Conservation (phyloP, 345 rosid species). For the sweet orange (Citrus sinensis) region DNA sequence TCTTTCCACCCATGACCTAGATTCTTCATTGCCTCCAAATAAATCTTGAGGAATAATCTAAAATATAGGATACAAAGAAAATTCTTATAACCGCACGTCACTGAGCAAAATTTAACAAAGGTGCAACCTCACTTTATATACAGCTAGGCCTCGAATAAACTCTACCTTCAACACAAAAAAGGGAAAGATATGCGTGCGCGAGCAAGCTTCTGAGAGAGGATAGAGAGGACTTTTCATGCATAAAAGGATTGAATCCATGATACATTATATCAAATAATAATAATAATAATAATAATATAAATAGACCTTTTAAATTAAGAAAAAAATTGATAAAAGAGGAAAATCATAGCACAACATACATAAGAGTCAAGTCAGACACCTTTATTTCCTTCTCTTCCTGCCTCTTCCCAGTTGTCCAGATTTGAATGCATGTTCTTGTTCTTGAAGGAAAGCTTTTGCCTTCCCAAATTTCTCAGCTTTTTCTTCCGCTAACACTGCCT, state of each 20-base stretch:
- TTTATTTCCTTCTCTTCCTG: conserved; percentile 48
- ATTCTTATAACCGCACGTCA: not conserved
- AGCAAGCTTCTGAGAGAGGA: too few species aligned
- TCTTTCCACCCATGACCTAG: too few species aligned
- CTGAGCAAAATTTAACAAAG: not conserved
- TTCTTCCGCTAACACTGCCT: conserved; percentile 46
- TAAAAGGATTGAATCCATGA: not conserved
- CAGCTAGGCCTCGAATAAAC: not conserved
- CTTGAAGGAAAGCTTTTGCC: conserved; percentile 81
- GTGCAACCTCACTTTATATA: not conserved
- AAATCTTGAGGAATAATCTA: too few species aligned
- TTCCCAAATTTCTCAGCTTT: conserved; percentile 68
- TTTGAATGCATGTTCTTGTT: conserved; percentile 81
- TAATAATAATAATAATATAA: too few species aligned
- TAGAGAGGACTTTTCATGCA: not conserved
- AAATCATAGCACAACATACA: not conserved
- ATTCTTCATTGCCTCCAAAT: too few species aligned
- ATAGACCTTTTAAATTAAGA: not conserved
- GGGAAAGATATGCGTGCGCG: too few species aligned
- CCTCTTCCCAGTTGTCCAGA: conserved; percentile 91
- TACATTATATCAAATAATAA: not conserved
- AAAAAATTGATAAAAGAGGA: not conserved
- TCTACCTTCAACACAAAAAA: too few species aligned
- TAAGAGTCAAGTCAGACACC: not conserved
- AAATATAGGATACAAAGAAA: not conserved